phyloP scores from a whole-genome alignment of 73 alveolate genomes.

The Symbiodinium pilosum region DNA sequence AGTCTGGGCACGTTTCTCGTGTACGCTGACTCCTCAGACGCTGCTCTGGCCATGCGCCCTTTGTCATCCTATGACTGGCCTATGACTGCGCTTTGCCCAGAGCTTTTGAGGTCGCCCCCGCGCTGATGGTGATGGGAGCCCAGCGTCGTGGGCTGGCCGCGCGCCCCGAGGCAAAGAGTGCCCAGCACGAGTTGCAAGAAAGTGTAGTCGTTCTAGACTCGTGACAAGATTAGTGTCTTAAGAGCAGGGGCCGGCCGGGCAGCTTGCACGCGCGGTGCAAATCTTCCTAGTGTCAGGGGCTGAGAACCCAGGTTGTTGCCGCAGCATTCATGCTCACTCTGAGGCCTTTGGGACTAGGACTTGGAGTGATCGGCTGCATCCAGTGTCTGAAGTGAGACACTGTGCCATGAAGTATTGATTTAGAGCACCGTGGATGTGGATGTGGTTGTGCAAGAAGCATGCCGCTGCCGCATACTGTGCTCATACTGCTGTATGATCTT shows the following conservation, averaged over 20 bases:
- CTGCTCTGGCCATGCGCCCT: background rate
- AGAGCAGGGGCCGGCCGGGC: slow-evolving; percentile 33
- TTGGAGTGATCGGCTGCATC: slow-evolving; percentile 54
- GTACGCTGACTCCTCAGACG: background rate
- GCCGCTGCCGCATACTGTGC: background rate
- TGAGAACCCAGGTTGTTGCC: background rate
- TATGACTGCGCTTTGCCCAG: no score
- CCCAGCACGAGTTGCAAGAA: no score
- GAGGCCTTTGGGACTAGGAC: slow-evolving; percentile 77
- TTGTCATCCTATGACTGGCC: background rate
- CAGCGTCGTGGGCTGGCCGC: slow-evolving; percentile 29
- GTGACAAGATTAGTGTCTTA: no score
- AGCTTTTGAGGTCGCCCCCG: slow-evolving; percentile 44
- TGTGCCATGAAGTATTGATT: background rate
- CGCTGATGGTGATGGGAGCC: slow-evolving; percentile 73
- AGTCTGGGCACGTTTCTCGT: slow-evolving; percentile 80
- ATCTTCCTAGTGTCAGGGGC: slow-evolving; percentile 24
- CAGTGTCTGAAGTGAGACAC: slow-evolving; percentile 54
- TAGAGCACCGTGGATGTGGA: background rate
- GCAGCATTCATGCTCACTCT: background rate
- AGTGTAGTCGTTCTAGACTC: no score
- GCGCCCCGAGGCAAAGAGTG: slow-evolving; percentile 44
- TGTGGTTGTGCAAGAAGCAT: slow-evolving; percentile 3
- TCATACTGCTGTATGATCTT: no score
- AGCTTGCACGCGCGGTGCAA: slow-evolving; percentile 40